These are phyloP conservation scores for Carex littledalei DNA, from an alignment of 176 grass and related monocot species.

Conservation along the genomic window DNA sequence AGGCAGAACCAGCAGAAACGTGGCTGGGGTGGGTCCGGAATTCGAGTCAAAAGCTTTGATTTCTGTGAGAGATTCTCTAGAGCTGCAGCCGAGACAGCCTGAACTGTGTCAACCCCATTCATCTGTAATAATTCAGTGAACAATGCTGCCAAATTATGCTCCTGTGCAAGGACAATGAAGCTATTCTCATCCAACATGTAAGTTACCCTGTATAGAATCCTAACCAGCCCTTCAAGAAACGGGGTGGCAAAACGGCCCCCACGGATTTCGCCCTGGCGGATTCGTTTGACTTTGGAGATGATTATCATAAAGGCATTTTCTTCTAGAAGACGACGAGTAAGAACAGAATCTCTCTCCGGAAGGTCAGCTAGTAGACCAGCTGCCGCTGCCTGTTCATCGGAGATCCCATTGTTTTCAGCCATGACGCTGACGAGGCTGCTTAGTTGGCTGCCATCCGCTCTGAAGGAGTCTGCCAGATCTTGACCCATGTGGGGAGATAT, in stretches of 20 bases:
- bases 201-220: conserved; percentile 63
- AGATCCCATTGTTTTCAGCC: conserved; percentile 72
- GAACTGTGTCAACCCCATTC: conserved; percentile 74
- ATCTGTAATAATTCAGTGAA: conserved; percentile 96
- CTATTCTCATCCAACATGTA: conserved; percentile 62
- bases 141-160: conserved; percentile 66
- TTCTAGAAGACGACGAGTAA: conserved; percentile 75
- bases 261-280: conserved; percentile 69
- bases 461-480: conserved; percentile 82
- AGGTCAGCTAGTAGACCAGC: conserved; percentile 75
- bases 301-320: conserved; percentile 65
- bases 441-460: conserved; percentile 69
- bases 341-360: conserved; percentile 57
- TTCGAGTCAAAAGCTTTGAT: conserved; percentile 64
- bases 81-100: conserved; percentile 59
- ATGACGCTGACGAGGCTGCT: conserved; percentile 76
- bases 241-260: conserved; percentile 77
- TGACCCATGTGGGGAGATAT: conserved; percentile 79
- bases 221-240: conserved; percentile 88
- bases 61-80: conserved; percentile 74
- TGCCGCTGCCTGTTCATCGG: conserved; percentile 91
- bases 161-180: conserved; percentile 51
- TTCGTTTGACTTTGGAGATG: conserved; percentile 54
- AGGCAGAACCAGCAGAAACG: conserved; percentile 68
- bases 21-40: conserved; percentile 42